Evolutionary conservation across 352 stramenopile species (phyloP).

Genomic region (Pythium coloratum): DNA sequence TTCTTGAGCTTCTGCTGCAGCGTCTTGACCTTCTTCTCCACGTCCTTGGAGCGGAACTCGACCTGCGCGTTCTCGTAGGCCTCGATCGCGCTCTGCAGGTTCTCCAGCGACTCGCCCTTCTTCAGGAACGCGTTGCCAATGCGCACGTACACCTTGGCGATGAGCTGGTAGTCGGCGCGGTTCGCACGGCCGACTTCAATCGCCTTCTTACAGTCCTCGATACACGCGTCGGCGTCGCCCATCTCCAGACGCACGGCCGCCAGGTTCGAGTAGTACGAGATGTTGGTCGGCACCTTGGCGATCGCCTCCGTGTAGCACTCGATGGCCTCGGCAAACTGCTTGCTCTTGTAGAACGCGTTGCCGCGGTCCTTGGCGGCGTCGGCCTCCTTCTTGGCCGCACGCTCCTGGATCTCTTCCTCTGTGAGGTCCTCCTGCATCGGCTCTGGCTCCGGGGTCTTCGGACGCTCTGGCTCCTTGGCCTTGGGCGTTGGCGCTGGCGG

Average conservation of each 20-base stretch:
- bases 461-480: conserved; percentile 33
- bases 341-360: conserved; percentile 98
- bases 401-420: conserved; percentile 79
- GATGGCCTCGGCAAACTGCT: conserved; percentile 94
- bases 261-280: conserved; percentile 98
- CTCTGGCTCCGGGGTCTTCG: conserved; percentile 46
- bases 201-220: conserved; percentile 93
- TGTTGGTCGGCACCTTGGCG: conserved; percentile 94
- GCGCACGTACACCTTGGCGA: conserved; percentile 95
- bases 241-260: conserved; percentile 96
- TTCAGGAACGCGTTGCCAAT: conserved; percentile 97
- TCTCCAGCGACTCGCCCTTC: conserved; percentile 89
- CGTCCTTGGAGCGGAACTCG: conserved; percentile 90
- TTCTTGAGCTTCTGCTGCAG: conserved; percentile 96
- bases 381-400: conserved; percentile 65
- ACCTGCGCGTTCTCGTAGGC: conserved; percentile 86
- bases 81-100: conserved; percentile 81
- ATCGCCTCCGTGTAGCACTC: conserved; percentile 96
- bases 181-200: conserved; percentile 96
- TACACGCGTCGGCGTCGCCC: conserved; percentile 94
- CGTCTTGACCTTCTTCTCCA: conserved; percentile 95
- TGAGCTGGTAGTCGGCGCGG: conserved; percentile 94
- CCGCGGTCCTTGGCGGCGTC: conserved; percentile 93
- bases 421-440: conserved; percentile 85
- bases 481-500: conserved; percentile 35